Conservation (phyloP, 148 eudicot genomes). For the Cornus florida region DNA sequence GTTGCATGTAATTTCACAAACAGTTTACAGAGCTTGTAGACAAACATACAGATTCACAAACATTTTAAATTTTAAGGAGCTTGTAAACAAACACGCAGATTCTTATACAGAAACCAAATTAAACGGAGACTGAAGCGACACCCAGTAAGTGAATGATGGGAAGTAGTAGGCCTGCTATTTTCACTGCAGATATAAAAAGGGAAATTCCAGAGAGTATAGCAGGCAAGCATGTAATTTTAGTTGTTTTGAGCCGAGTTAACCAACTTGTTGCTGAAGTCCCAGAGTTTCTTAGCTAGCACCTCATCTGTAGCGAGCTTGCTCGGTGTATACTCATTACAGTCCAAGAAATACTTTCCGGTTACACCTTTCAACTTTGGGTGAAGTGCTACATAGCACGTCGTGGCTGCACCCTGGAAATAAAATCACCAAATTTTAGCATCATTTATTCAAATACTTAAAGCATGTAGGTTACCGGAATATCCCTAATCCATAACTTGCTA, state of each 20-base stretch:
- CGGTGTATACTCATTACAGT: conserved; percentile 62
- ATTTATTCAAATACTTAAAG: not conserved
- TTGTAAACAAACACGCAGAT: not conserved
- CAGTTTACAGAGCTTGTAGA: not conserved
- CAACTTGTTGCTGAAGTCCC: conserved; percentile 77
- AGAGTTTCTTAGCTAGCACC: conserved; percentile 56
- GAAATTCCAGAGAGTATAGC: not conserved
- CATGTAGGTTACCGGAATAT: not conserved
- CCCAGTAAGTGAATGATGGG: not conserved
- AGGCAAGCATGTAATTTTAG: not conserved
- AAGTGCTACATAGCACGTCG: conserved; percentile 72
- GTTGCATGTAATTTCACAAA: too few species aligned
- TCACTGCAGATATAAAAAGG: too few species aligned
- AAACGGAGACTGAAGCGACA: not conserved
- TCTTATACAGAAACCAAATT: not conserved
- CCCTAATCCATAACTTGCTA: not conserved
- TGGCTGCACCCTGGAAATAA: conserved; percentile 66
- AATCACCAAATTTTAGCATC: not conserved
- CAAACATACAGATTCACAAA: not conserved
- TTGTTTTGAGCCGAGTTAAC: conserved; percentile 36
- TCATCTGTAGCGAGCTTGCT: conserved; percentile 47
- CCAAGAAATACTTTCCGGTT: conserved; percentile 63
- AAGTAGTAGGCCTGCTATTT: not conserved
- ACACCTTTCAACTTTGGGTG: conserved; percentile 57
- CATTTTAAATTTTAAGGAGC: not conserved